Evolutionary conservation across 2,329 filamentous ascomycete species (phyloP).

Genomic region (Fusarium newnesense): DNA sequence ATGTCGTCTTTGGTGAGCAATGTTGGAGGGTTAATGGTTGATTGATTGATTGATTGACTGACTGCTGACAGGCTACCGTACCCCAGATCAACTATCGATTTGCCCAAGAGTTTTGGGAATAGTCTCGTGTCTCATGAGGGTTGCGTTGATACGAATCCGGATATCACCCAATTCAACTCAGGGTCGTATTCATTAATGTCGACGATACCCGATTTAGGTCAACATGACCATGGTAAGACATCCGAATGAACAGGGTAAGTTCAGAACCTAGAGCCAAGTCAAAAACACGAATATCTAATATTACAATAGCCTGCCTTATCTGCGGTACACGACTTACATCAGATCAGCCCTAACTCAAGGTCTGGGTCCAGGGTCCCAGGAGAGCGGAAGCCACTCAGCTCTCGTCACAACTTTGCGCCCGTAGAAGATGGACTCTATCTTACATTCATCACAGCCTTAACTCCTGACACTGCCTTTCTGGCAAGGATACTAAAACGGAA

Average conservation of each 20-base stretch:
- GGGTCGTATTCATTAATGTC: neutral
- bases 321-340: slow-evolving; percentile 20
- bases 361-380: slow-evolving; percentile 2
- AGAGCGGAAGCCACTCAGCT: slow-evolving; percentile 3
- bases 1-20: slow-evolving; percentile 20
- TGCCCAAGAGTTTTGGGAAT: slow-evolving; percentile 13
- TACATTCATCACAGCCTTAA: neutral
- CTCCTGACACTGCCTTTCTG: neutral
- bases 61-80: slow-evolving; percentile 10
- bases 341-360: slow-evolving; percentile 20
- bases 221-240: slow-evolving; percentile 1
- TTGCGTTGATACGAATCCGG: slow-evolving; percentile 24
- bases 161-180: slow-evolving; percentile 1
- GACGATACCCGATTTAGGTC: neutral
- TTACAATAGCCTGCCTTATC: neutral
- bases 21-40: neutral
- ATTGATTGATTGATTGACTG: neutral
- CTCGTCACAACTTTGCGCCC: slow-evolving; percentile 17
- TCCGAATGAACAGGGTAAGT: neutral
- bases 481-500: neutral
- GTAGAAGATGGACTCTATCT: neutral
- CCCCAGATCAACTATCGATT: slow-evolving; percentile 21
- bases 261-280: neutral
- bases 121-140: slow-evolving; percentile 13
- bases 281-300: neutral